These are phyloP conservation scores for Termitomyces heimii DNA, from an alignment of 768 basidiomycete genomes.

Conservation along the genomic window DNA sequence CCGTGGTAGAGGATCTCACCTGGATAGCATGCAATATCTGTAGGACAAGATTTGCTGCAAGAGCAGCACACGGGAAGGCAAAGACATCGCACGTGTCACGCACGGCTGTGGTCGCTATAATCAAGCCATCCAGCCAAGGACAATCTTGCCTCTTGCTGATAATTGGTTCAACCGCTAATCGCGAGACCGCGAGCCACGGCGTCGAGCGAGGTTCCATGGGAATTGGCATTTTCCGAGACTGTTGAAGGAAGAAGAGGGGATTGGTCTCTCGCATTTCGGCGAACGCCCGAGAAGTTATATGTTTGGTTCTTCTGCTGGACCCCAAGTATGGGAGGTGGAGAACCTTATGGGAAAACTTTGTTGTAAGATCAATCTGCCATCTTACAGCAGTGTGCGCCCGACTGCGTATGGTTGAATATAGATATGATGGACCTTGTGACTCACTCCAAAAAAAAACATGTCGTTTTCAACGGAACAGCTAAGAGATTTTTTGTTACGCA, in stretches of 20 bases:
- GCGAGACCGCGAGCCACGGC: background rate
- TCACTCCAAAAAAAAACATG: background rate
- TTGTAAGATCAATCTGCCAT: background rate
- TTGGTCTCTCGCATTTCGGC: background rate
- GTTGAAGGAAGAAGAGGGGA: background rate
- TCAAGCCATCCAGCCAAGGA: slow-evolving; percentile 1
- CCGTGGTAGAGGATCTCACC: background rate
- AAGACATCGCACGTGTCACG: background rate
- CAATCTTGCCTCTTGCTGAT: background rate
- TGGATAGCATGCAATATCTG: slow-evolving; percentile 6
- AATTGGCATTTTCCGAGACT: background rate
- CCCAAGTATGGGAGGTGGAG: background rate
- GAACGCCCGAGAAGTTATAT: background rate
- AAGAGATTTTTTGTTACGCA: background rate
- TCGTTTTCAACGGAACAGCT: too few relatives aligned
- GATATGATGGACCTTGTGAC: background rate
- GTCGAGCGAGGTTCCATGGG: background rate
- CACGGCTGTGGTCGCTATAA: background rate
- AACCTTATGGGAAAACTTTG: background rate
- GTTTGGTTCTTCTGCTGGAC: background rate
- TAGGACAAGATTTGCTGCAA: slow-evolving; percentile 4
- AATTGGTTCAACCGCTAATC: background rate
- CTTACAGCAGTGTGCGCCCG: background rate
- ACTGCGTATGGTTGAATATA: background rate
- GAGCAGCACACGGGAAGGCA: slow-evolving; percentile 1